Evolutionary conservation across 2,329 filamentous ascomycete species (phyloP).

Genomic region (Xylariaceae sp.): DNA sequence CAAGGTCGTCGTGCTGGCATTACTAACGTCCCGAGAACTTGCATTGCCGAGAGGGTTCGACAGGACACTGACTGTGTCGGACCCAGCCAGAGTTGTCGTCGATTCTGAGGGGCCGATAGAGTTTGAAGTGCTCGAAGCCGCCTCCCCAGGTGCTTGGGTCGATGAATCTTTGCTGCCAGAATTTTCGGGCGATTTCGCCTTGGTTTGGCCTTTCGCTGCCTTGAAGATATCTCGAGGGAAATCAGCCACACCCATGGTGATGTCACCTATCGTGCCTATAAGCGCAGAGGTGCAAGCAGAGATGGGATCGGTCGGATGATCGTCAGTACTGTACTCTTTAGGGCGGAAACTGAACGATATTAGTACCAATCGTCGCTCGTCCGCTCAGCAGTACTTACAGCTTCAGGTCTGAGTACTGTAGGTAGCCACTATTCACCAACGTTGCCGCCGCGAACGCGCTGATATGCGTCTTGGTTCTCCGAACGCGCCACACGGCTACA

Average conservation of each 20-base stretch:
- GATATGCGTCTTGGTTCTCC: constrained; percentile 60
- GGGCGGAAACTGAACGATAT: constrained; percentile 38
- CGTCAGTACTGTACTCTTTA: constrained; percentile 70
- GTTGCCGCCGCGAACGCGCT: constrained; percentile 70
- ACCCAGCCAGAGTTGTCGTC: constrained; percentile 5
- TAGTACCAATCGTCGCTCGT: background rate
- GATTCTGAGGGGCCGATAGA: constrained; percentile 4
- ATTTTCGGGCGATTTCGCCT: constrained; percentile 18
- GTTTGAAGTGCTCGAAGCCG: constrained; percentile 3
- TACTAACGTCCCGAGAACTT: constrained; percentile 10
- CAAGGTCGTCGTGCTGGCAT: too few species aligned
- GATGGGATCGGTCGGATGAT: constrained; percentile 75
- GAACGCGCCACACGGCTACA: constrained; percentile 71
- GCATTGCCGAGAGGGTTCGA: constrained; percentile 11
- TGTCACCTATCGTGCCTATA: constrained; percentile 74
- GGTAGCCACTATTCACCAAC: constrained; percentile 57
- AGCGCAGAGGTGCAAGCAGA: constrained; percentile 73
- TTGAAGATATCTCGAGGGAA: constrained; percentile 57
- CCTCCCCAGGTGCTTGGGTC: constrained; percentile 6
- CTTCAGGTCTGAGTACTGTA: constrained; percentile 69
- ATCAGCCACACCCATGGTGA: constrained; percentile 80
- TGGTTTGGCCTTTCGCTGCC: constrained; percentile 14
- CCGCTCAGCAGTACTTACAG: constrained; percentile 45
- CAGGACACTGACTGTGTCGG: constrained; percentile 10
- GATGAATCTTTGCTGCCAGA: constrained; percentile 5